These are phyloP conservation scores for Alternaria infectoria DNA, from an alignment of 2,329 filamentous ascomycete genomes.

Conservation along the genomic window DNA sequence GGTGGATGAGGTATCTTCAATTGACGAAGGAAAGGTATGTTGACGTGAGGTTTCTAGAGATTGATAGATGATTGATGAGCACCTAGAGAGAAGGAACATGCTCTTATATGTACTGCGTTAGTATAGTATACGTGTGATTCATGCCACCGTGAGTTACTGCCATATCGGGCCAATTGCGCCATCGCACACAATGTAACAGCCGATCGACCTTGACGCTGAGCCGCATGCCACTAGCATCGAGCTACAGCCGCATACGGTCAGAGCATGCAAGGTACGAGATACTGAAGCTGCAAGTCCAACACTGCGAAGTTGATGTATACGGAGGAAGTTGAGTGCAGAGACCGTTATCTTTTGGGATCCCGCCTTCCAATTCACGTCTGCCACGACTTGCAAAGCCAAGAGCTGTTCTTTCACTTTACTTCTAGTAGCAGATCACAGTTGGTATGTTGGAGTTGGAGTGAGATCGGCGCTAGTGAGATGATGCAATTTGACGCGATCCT, in stretches of 20 bases:
- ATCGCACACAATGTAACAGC: slow-evolving; percentile 44
- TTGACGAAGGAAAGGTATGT: neutral
- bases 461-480: slow-evolving; percentile 21
- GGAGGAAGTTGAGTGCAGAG: neutral
- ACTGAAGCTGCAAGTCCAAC: neutral
- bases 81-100: neutral
- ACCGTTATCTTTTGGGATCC: neutral
- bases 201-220: slow-evolving; percentile 5
- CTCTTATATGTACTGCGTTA: slow-evolving; percentile 16
- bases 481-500: slow-evolving; percentile 27
- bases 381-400: neutral
- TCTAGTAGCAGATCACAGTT: neutral
- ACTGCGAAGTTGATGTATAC: neutral
- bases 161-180: slow-evolving; percentile 33
- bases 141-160: slow-evolving; percentile 1
- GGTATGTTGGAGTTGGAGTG: slow-evolving; percentile 17
- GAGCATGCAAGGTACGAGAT: neutral
- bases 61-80: neutral
- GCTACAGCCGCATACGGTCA: slow-evolving; percentile 5
- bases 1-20: neutral
- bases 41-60: neutral
- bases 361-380: neutral
- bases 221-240: slow-evolving; percentile 2
- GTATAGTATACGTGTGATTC: neutral
- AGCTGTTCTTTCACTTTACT: neutral